Conservation (phyloP, 305 asterid species). For the Coffea humblotiana region DNA sequence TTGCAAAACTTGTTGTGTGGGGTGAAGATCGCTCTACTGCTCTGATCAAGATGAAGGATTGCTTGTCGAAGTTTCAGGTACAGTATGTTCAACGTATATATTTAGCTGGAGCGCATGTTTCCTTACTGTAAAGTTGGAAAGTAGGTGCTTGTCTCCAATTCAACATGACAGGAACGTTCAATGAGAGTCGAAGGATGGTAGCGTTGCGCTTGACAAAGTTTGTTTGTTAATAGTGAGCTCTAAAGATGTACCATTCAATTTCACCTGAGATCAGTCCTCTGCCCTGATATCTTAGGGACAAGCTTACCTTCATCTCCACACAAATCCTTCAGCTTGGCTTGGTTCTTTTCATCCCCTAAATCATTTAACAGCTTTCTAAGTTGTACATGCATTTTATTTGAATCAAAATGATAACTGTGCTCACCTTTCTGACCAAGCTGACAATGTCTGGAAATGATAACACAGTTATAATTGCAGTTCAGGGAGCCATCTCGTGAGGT, state of each 20-base stretch:
- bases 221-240: not conserved
- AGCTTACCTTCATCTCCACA: not conserved
- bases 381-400: not conserved
- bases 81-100: not conserved
- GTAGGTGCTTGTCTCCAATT: not conserved
- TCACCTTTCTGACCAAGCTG: not conserved
- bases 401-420: not conserved
- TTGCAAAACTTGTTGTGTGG: conserved; percentile 98
- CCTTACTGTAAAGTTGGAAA: conserved; percentile 6
- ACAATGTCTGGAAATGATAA: not conserved
- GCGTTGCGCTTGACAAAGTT: not conserved
- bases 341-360: not conserved
- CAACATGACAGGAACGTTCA: not conserved
- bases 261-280: not conserved
- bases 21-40: conserved; percentile 87
- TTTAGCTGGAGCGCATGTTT: conserved; percentile 13
- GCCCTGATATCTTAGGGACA: not conserved
- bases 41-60: conserved; percentile 79
- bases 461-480: not conserved
- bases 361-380: not conserved
- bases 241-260: not conserved
- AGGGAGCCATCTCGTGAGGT: not conserved
- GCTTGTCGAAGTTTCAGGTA: conserved; percentile 91
- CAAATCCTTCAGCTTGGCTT: conserved; percentile 3
- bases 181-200: conserved; percentile 1